A percentile compares a stretch with the other conserved stretches of the same genome.
Evolutionary conservation across 73 alveolate species (phyloP).

Genomic region (Paramecium biaurelia): DNA sequence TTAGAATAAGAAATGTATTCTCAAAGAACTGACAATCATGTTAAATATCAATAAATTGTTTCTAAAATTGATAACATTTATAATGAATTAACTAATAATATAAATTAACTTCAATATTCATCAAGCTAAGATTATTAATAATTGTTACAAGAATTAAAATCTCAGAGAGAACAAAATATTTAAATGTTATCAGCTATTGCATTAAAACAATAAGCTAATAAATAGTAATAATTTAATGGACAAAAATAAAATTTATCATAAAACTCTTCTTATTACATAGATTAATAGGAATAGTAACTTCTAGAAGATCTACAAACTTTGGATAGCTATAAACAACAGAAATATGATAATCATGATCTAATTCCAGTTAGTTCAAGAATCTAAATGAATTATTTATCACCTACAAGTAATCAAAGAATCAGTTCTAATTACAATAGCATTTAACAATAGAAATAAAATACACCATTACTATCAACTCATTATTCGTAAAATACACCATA

Average conservation of each 20-base stretch:
- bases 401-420: not conserved
- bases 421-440: not conserved
- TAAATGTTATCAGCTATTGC: not conserved
- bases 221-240: not conserved
- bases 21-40: not conserved
- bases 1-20: conserved; percentile 2
- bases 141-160: not conserved
- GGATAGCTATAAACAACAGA: not conserved
- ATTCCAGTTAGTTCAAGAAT: not conserved
- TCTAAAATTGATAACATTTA: not conserved
- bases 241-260: not conserved
- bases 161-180: not conserved
- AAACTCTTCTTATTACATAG: not conserved
- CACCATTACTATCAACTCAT: not conserved
- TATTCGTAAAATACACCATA: not conserved
- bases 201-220: not conserved
- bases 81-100: not conserved
- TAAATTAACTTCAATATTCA: not conserved
- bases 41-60: not conserved
- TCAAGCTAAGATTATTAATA: not conserved
- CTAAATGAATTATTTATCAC: not conserved
- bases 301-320: not conserved
- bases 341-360: not conserved
- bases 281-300: not conserved
- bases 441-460: not conserved